These are phyloP conservation scores for Rhizopus sp. DNA, from an alignment of 371 early-diverging fungal species.

Conservation along the genomic window DNA sequence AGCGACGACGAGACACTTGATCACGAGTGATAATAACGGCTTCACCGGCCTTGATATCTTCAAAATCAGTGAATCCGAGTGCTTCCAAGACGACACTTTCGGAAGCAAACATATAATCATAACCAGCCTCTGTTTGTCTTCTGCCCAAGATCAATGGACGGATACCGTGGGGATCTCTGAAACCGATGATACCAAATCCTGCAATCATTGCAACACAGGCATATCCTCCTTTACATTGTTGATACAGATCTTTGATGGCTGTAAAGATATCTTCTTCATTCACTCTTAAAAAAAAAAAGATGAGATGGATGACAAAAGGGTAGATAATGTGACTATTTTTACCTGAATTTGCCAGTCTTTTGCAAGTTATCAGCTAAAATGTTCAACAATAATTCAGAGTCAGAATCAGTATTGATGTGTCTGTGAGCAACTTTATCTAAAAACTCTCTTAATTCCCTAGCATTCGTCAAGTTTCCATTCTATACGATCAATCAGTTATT, in stretches of 20 bases:
- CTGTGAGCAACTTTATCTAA: constrained; percentile 94
- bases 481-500: too few species aligned
- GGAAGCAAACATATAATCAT: constrained; percentile 96
- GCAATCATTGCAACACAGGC: constrained; percentile 96
- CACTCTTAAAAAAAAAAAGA: constrained; percentile 57
- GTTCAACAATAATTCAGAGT: constrained; percentile 95
- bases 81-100: constrained; percentile 93
- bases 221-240: constrained; percentile 88
- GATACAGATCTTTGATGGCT: constrained; percentile 83
- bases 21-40: constrained; percentile 87
- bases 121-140: constrained; percentile 54
- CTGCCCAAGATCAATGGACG: constrained; percentile 92
- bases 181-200: constrained; percentile 87
- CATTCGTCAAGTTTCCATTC: constrained; percentile 98
- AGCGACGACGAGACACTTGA: constrained; percentile 65
- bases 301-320: constrained; percentile 32
- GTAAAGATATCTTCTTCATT: constrained; percentile 96
- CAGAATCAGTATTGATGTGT: constrained; percentile 98
- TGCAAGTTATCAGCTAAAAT: constrained; percentile 93
- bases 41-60: constrained; percentile 90
- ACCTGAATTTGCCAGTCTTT: constrained; percentile 91
- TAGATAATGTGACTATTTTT: constrained; percentile 23
- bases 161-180: constrained; percentile 95
- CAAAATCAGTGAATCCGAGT: constrained; percentile 85
- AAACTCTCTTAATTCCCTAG: constrained; percentile 80